These are phyloP conservation scores for Russula griseocarnosa DNA, from an alignment of 768 basidiomycete genomes.

Conservation along the genomic window DNA sequence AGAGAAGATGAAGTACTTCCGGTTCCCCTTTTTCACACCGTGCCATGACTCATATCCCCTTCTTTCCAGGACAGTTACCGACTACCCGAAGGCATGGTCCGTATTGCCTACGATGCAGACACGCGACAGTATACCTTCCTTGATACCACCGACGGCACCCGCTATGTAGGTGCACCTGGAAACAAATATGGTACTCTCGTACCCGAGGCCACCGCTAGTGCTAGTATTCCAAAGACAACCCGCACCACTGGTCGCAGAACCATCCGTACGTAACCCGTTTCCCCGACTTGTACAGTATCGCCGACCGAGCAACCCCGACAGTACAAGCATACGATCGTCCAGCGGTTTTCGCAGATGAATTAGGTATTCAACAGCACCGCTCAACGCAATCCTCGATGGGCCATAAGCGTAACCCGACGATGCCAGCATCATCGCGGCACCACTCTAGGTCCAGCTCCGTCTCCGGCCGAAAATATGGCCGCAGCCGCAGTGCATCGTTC, in stretches of 20 bases:
- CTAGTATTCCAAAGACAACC: neutral
- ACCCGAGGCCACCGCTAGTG: slow-evolving; percentile 15
- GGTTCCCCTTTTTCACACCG: neutral
- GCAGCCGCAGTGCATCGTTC: slow-evolving; percentile 12
- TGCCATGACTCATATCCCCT: neutral
- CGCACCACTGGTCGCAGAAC: slow-evolving; percentile 13
- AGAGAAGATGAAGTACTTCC: slow-evolving; percentile 9
- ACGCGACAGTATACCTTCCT: slow-evolving; percentile 20
- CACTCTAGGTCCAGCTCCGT: neutral
- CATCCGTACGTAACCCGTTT: slow-evolving; percentile 9
- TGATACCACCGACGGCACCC: slow-evolving; percentile 3
- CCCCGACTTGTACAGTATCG: neutral
- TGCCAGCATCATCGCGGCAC: neutral
- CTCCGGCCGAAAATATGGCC: neutral
- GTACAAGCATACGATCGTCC: slow-evolving; percentile 24
- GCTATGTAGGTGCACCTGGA: slow-evolving; percentile 20
- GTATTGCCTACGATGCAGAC: slow-evolving; percentile 25
- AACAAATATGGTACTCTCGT: slow-evolving; percentile 22
- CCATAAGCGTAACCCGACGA: neutral
- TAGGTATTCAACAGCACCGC: neutral
- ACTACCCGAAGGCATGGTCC: slow-evolving; percentile 20
- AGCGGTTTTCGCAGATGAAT: slow-evolving; percentile 17
- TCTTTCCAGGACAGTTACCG: slow-evolving; percentile 19
- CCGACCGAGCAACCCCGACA: neutral
- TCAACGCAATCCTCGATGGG: neutral